A percentile compares a stretch with the other conserved stretches of the same genome.
phyloP scores from a whole-genome alignment of 306 rosid species.

The Clitoria ternatea region DNA sequence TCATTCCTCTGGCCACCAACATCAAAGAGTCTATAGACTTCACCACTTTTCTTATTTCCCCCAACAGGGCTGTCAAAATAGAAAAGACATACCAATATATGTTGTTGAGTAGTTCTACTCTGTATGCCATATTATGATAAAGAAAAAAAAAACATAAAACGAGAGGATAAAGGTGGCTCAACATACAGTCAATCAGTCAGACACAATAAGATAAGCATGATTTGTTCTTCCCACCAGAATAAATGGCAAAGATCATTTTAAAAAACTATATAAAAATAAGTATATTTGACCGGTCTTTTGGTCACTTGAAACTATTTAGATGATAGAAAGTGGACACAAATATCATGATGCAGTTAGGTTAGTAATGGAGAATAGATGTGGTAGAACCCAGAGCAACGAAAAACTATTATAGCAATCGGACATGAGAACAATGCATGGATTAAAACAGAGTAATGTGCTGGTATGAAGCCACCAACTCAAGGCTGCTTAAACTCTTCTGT shows the following conservation, averaged over 20 bases:
- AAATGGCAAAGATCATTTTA: not conserved
- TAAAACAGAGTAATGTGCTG: too few species aligned
- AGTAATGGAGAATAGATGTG: not conserved
- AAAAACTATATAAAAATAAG: not conserved
- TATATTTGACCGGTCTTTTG: not conserved
- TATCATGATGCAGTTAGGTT: not conserved
- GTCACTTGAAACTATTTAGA: not conserved
- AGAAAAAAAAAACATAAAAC: not conserved
- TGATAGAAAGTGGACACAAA: not conserved
- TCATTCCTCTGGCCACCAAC: slow-evolving; percentile 10
- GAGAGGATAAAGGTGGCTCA: not conserved
- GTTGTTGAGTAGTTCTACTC: not conserved
- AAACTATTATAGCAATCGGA: not conserved
- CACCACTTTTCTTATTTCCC: slow-evolving; percentile 4
- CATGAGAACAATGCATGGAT: not conserved
- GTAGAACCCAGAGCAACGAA: not conserved
- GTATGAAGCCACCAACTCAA: too few species aligned
- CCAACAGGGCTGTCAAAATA: slow-evolving; percentile 9
- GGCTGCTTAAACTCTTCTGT: too few species aligned
- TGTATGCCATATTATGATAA: not conserved
- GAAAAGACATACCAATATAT: not conserved
- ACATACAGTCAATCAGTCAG: not conserved
- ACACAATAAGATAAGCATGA: not conserved
- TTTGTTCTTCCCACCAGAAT: not conserved
- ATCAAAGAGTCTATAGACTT: slow-evolving; percentile 8